A percentile compares a stretch with the other conserved stretches of the same genome.
Evolutionary conservation across 1,284 basidiomycete genomes (phyloP).

Genomic region (Ganoderma leucocontextum): DNA sequence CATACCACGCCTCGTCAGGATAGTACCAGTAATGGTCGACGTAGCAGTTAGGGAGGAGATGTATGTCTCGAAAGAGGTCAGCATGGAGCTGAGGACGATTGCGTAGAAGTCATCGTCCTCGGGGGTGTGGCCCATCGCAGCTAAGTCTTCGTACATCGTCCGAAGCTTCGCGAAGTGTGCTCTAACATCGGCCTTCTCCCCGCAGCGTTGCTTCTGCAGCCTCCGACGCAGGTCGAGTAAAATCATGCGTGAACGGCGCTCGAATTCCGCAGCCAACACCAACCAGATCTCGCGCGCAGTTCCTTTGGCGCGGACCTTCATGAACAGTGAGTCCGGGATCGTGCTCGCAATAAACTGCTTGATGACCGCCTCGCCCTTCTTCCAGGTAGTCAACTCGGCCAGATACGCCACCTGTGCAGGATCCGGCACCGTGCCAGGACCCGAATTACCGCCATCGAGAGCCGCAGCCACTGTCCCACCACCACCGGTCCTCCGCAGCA

Average conservation of each 20-base stretch:
- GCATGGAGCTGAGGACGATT: constrained; percentile 25
- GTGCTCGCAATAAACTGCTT: constrained; percentile 26
- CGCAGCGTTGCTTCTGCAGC: constrained; percentile 30
- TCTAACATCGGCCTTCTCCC: constrained; percentile 32
- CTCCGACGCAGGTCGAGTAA: constrained; percentile 30
- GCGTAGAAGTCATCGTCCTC: background rate
- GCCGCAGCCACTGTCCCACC: background rate
- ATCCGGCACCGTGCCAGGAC: background rate
- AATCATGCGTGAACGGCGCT: constrained; percentile 32
- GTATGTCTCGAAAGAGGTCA: constrained; percentile 23
- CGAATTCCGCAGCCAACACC: constrained; percentile 20
- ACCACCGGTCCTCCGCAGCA: background rate
- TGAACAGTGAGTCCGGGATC: constrained; percentile 25
- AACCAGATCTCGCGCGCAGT: constrained; percentile 28
- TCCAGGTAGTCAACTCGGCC: constrained; percentile 14
- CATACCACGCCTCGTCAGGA: constrained; percentile 12
- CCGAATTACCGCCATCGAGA: background rate
- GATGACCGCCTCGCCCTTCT: constrained; percentile 24
- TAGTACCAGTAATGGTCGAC: constrained; percentile 9
- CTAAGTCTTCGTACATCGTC: constrained; percentile 31
- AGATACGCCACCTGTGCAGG: constrained; percentile 9
- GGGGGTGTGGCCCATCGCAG: constrained; percentile 28
- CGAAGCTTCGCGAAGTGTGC: constrained; percentile 31
- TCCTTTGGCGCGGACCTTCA: constrained; percentile 14
- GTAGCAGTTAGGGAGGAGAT: constrained; percentile 14